Evolutionary conservation across 345 rosid species (phyloP).

Genomic region (Linum lewisii): DNA sequence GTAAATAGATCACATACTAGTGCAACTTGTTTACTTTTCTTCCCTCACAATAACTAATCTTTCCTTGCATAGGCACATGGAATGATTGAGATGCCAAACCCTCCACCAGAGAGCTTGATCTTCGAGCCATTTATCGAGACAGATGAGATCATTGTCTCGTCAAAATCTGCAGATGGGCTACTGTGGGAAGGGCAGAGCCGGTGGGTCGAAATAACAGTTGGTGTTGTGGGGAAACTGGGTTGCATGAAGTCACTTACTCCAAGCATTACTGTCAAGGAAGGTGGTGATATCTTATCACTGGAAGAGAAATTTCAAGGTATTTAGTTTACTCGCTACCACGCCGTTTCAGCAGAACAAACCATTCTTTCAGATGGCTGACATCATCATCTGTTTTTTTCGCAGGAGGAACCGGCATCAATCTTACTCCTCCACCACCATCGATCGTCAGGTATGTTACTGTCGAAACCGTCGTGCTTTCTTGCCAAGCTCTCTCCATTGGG

Average conservation of each 20-base stretch:
- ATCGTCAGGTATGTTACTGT: conserved; percentile 59
- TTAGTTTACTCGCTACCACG: not conserved
- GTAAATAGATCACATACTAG: conserved; percentile 24
- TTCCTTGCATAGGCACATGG: conserved; percentile 51
- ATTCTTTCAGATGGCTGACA: no score
- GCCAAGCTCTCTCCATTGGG: not conserved
- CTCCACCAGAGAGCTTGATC: conserved; percentile 68
- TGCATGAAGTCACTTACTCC: conserved; percentile 77
- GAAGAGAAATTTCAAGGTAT: conserved; percentile 97
- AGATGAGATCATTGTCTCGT: conserved; percentile 62
- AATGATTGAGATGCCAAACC: conserved; percentile 90
- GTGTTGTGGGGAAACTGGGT: conserved; percentile 64
- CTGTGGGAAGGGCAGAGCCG: conserved; percentile 62
- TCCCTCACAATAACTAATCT: not conserved
- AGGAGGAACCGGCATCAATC: conserved; percentile 99
- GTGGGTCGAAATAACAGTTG: conserved; percentile 93
- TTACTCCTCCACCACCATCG: conserved; percentile 85
- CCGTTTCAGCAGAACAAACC: no score
- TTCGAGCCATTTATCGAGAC: conserved; percentile 91
- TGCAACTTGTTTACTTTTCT: not conserved
- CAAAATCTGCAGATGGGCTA: conserved; percentile 40
- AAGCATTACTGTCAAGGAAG: conserved; percentile 85
- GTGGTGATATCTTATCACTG: conserved; percentile 82
- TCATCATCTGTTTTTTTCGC: not conserved
- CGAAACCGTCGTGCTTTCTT: conserved; percentile 1